Conservation (phyloP, 2,329 filamentous ascomycete species). For the Cladophialophora exuberans region DNA sequence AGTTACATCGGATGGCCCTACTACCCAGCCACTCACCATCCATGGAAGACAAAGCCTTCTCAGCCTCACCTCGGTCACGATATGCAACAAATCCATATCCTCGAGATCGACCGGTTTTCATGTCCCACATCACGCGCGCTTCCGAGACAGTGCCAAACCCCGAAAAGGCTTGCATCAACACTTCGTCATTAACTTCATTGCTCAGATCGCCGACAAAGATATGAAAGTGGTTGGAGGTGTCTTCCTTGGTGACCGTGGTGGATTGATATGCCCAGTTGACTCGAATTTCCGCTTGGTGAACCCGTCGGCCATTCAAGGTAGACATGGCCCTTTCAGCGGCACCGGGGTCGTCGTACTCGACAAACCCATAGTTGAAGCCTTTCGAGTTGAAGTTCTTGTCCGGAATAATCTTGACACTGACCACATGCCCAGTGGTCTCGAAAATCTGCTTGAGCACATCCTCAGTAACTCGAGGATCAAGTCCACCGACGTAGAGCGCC, state of each 20-base stretch:
- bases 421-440: conserved; percentile 96
- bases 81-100: conserved; percentile 98
- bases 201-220: conserved; percentile 98
- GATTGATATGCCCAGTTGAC: conserved; percentile 99
- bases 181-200: conserved; percentile 98
- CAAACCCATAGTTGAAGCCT: conserved; percentile 98
- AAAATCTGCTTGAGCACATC: conserved; percentile 97
- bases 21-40: conserved; percentile 99
- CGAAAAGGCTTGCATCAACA: conserved; percentile 90
- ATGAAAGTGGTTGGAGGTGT: conserved; percentile 97
- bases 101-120: conserved; percentile 98
- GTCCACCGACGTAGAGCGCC: conserved; percentile 90
- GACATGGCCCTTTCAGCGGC: conserved; percentile 96
- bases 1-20: conserved; percentile 97
- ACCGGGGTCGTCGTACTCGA: conserved; percentile 97
- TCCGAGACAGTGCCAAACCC: conserved; percentile 95
- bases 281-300: conserved; percentile 96
- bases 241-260: conserved; percentile 91
- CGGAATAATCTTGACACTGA: conserved; percentile 99
- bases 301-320: conserved; percentile 90
- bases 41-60: conserved; percentile 96
- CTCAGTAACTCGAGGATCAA: conserved; percentile 94
- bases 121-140: conserved; percentile 99
- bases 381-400: conserved; percentile 95
- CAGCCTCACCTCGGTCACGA: conserved; percentile 88